Evolutionary conservation across 2,329 filamentous ascomycete species (phyloP), one percentile per base, ranked within the genome.

Genomic region (Beauveria rudraprayagi): DNA sequence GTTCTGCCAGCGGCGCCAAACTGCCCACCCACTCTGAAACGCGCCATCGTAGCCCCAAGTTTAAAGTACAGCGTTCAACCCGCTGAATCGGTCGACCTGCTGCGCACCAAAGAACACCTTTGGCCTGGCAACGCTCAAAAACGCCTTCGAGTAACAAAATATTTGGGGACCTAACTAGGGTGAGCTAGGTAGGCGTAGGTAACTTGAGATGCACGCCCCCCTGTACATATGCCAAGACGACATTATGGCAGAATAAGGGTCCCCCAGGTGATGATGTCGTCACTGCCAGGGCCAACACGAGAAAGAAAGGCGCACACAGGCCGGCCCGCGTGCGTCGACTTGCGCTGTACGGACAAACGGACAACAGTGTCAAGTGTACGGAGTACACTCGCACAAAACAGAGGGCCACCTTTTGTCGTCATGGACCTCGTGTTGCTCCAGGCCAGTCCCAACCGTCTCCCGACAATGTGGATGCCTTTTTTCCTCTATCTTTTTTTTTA

Each of bases 251-350:
- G 19, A 46, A 44, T 34, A 56, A 56, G 26, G 53, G 43, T 28
- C 28, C 40, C 53, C 37, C 22, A 24, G 48, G 48, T 28, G 10
- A 22, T 46, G 17, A 34, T 56, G 53, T 46, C 53, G 41, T 56
- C 53, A 47, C 53, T 46, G 16, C 41, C 40, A 34, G 52, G 53
- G 9, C 41, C 53, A 46, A 56, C 53, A 56, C 53, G 53, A 56
- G 53, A 56, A 56, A 56, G 53, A 56, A 56, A 46, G 30, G 28
- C 26, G 22, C 34, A 37, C 34, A 37, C 34, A 37, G 34, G 34
- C 5, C 14, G 34, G 34, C 34, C 34, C 30, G 30, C 30, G 30
- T 11, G 30, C 30, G 44, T 47, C 44, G 44, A 46, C 24, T 26
- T 47, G 44, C 34, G 34, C 34, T 37, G 34, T 37, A 30, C 26